Base-by-base conservation (phyloP, 495 filamentous ascomycete species). In the Neurospora sp. region DNA sequence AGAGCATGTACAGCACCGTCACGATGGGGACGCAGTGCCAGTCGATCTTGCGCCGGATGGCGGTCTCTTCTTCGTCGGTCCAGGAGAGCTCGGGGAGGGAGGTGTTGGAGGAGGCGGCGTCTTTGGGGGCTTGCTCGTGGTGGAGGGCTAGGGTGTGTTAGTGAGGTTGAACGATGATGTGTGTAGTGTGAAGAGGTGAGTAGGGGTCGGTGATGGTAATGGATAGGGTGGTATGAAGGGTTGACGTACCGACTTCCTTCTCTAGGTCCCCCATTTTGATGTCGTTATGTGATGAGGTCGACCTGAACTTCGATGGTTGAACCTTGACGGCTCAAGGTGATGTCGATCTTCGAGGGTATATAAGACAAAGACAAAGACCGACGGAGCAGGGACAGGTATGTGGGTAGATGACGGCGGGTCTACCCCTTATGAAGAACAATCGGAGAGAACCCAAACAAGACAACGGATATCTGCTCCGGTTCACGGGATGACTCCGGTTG, bases 1-100 rank as follows among this genome's bases (percentile, higher is more conserved):
- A 79, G 53, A 89, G 75, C 73, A 89, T 82, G 74, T 89, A 89
- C 22, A 89, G 76, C 12, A 86, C 74, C 5, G 86, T 88, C 42
- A 88, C 85, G 18, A 86, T 77, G 7, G 87, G 87, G 68, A 89
- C 80, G 35, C 85, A 77, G 74, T 84, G 82, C 80, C 80, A 83
- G 77, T 89, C 87, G 70, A 89, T 77, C 77, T 85, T 86, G 73
- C 81, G 84, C 61, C 86, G 84, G 68, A 89, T 76, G 7, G 71
- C 75, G 35, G 74, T 81, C 80, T 89, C 87, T 71, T 89, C 87
- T 68, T 81, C 84, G 16, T 79, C 79, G 12, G 83, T 83, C 85
- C 85, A 88, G n/a, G 74, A 76, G 46, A 82, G 72, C 66, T 78
- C 76, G 22, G 78, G 48, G 48, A 72, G 40, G 75, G 74, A 75